These are phyloP conservation scores for Leucosporidium scottii DNA, from an alignment of 768 basidiomycete genomes.

Conservation along the genomic window DNA sequence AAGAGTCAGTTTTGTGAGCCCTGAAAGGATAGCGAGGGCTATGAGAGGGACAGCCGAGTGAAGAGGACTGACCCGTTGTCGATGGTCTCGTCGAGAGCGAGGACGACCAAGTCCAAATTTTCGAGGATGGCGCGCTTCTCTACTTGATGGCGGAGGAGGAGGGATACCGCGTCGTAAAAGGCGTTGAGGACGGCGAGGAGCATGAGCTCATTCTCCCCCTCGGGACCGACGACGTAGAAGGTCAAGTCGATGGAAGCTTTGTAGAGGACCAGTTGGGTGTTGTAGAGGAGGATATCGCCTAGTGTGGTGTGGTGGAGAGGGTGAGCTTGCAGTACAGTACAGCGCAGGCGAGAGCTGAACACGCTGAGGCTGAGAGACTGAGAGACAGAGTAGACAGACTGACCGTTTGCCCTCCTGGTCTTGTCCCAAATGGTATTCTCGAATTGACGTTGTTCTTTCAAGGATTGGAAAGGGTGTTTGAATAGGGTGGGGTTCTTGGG, in stretches of 20 bases:
- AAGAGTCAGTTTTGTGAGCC: background rate
- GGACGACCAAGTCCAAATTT: constrained; percentile 82
- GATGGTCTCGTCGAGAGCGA: constrained; percentile 92
- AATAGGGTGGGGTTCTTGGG: constrained; percentile 43
- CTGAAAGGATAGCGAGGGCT: too few relatives aligned
- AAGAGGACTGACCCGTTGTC: constrained; percentile 77
- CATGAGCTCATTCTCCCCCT: constrained; percentile 93
- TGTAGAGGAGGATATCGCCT: constrained; percentile 93
- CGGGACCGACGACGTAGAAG: constrained; percentile 82
- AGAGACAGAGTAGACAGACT: constrained; percentile 22
- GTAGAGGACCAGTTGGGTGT: constrained; percentile 83
- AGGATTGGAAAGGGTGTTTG: constrained; percentile 42
- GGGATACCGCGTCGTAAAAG: constrained; percentile 73
- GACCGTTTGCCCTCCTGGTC: constrained; percentile 87
- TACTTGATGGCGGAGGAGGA: constrained; percentile 81
- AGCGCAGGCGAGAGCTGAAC: background rate
- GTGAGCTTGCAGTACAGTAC: background rate
- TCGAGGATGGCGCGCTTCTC: constrained; percentile 93
- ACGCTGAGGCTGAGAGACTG: background rate
- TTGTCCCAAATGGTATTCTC: constrained; percentile 95
- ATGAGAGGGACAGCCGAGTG: too few relatives aligned
- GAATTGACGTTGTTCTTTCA: constrained; percentile 91
- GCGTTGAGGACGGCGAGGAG: constrained; percentile 74
- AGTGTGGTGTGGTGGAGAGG: constrained; percentile 3
- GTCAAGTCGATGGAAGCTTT: constrained; percentile 92